Percentiles rank a stretch among this genome's conserved stretches.
Conservation (phyloP, 2,329 filamentous ascomycete species). For the Fusarium tjaetaba region DNA sequence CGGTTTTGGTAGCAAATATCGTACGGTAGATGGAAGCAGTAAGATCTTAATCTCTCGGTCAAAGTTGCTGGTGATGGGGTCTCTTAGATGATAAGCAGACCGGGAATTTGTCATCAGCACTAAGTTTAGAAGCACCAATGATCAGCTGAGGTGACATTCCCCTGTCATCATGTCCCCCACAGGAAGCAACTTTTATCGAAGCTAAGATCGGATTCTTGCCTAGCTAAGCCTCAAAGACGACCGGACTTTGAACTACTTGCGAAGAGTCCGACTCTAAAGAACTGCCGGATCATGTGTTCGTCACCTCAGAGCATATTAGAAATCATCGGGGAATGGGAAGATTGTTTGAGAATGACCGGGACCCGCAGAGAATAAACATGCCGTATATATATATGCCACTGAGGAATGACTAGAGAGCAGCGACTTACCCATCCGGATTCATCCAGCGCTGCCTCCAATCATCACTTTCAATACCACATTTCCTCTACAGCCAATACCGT, state of each 20-base stretch:
- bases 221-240: not conserved
- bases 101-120: not conserved
- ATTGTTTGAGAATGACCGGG: accelerated
- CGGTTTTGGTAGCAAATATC: no score
- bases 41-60: not conserved
- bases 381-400: not conserved
- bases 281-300: not conserved
- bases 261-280: not conserved
- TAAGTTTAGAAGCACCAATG: not conserved
- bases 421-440: not conserved
- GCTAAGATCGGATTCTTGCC: not conserved
- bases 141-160: not conserved
- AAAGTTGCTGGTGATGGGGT: constrained; percentile 16
- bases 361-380: accelerated
- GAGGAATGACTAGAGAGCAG: not conserved
- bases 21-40: not conserved
- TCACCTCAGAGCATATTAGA: not conserved
- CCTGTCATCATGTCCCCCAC: constrained; percentile 8
- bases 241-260: not conserved
- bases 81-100: not conserved
- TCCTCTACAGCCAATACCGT: not conserved
- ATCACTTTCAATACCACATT: no score
- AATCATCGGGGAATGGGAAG: accelerated
- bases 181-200: constrained; percentile 28
- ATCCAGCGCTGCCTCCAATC: not conserved